Evolutionary conservation across 805 yeast genomes (phyloP).

Genomic region (Candida caryicola): DNA sequence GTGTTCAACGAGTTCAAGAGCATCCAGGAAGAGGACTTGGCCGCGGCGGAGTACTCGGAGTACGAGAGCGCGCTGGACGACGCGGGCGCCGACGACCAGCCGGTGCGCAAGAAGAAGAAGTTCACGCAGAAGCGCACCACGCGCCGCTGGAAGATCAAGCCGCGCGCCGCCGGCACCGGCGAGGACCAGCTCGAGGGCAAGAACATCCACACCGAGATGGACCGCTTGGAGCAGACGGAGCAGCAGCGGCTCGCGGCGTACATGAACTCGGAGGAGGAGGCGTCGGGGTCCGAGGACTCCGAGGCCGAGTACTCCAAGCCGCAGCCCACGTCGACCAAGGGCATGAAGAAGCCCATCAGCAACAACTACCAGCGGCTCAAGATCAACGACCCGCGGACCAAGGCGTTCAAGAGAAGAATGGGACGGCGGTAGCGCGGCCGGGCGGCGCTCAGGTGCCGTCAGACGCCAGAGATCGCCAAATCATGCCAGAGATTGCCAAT

Average conservation of each 20-base stretch:
- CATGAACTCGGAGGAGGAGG: constrained; percentile 15
- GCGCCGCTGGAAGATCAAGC: constrained; percentile 48
- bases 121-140: constrained; percentile 54
- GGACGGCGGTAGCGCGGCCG: constrained; percentile 5
- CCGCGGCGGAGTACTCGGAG: constrained; percentile 12
- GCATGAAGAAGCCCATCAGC: constrained; percentile 33
- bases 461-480: no score
- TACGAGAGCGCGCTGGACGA: constrained; percentile 9
- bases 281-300: constrained; percentile 13
- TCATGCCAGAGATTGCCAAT: no score
- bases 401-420: constrained; percentile 39
- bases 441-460: no score
- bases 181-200: constrained; percentile 33
- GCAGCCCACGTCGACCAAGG: constrained; percentile 8
- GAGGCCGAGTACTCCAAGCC: constrained; percentile 26
- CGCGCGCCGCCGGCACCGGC: constrained; percentile 22
- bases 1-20: constrained; percentile 46
- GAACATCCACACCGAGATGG: constrained; percentile 43
- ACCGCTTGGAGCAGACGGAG: constrained; percentile 31
- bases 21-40: constrained; percentile 21
- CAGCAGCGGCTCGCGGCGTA: constrained; percentile 20
- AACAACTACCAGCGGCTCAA: constrained; percentile 53
- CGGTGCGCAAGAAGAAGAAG: constrained; percentile 19
- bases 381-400: constrained; percentile 46
- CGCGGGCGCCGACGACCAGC: constrained; percentile 6